Evolutionary conservation across 345 rosid genomes (phyloP), one percentile per base, ranked within the genome.

Genomic region (Rhodamnia rubescens): DNA sequence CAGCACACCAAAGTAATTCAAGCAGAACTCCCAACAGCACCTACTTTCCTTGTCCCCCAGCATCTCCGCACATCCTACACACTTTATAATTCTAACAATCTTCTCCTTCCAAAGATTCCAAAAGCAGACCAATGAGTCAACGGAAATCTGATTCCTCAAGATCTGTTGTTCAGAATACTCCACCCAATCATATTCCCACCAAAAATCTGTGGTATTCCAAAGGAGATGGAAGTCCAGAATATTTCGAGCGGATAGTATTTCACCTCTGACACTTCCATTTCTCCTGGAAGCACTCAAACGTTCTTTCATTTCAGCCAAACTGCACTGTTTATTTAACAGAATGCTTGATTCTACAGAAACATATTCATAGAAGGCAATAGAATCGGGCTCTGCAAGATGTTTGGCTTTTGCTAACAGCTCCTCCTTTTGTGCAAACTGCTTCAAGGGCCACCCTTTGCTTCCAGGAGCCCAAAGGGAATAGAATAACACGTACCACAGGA

Each of bases 361-460:
- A 80, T 87, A 58, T 64, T 88, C 89, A 53, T 87, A 82, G 53
- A 90, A 91, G 47, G 86, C 85, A 69, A 20, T 10, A 8, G 91
- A 85, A 7, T 26, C 86, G n/a, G 51, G 82, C 83, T 59, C 20
- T 7, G 94, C 90, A 7, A 90, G 85, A 20, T 86, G 86, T 84
- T 88, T 87, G 26, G 93, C 93, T 82, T 87, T 91, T 24, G 53
- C 69, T 36, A 93, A 18, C 82, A 92, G 90, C 54, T 88, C 84
- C 85, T 89, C 86, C 85, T 87, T 84, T 20, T 83, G 81, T 5
- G 36, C 29, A 87, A 90, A 90, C 75, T 81, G 88, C 88, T 90
- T 89, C 54, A 91, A 86, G 16, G 93, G 93, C 94, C 95, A 93
- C 16, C 92, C 95, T 47, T 59, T 80, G 85, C 88, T 82, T 85